Evolutionary conservation across 768 basidiomycete genomes (phyloP), one percentile per base, ranked within the genome.

Genomic region (Calvatia gigantea): DNA sequence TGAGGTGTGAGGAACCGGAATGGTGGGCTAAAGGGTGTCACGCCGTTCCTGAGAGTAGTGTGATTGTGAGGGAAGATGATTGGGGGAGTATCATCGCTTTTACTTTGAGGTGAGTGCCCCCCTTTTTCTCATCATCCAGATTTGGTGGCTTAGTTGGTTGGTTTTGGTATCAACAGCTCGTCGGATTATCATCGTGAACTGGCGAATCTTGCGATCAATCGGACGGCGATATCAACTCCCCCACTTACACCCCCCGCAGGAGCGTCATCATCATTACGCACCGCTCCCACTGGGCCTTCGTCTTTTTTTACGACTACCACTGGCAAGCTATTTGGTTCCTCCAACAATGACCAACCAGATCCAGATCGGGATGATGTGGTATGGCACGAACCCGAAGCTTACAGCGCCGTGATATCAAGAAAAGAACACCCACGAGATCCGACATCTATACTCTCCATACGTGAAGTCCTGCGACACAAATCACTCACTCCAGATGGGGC

Each of bases 1-100:
- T 21, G 43, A 55, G 21, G 17, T 46, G 46, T 47, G 54, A 39
- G 27, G 81, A 84, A 54, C 87, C 87, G 1, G 78, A 75, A 29
- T 91, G 87, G 87, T 89, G 85, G 86, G 67, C 64, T 14, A 70
- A 68, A 17, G 77, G 76, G 7, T 84, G 75, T 63, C 84, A 90
- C 71, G 81, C 78, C 29, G 72, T 87, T 15, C 86, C 87, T n/a
- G 81, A 82, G 3, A 78, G 83, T 6, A 84, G 81, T 62, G 75
- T 88, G 4, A 77, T 89, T 56, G 79, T 89, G 7, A 67, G 80
- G 46, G 89, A 90, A 63, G 76, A 80, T 62, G 87, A 89, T 66
- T 86, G 84, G 86, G 86, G 87, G 6, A 89, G 86, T 65, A 82
- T 91, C 45, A 89, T 89, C 60, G 84, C 88, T 5, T 89, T 86